Evolutionary conservation across 129 eudicot genomes (phyloP).

Genomic region (Centrapalus pauciflorus): DNA sequence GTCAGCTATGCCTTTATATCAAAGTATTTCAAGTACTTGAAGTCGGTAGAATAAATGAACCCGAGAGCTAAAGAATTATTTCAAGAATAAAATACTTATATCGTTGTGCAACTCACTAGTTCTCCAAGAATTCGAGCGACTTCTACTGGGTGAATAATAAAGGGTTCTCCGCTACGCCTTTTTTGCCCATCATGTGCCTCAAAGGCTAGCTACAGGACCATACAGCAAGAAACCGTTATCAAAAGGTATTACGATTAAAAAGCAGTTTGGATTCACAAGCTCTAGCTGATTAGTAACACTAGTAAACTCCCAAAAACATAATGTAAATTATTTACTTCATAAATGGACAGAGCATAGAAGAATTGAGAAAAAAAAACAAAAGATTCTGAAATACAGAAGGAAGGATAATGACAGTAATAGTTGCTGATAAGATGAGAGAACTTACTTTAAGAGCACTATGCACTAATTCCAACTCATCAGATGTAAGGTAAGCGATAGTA

Average conservation of each 20-base stretch:
- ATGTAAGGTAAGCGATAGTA: slow-evolving; percentile 65
- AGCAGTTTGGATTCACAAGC: not conserved
- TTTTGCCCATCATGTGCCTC: slow-evolving; percentile 99
- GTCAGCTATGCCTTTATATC: too few species aligned
- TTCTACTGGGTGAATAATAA: slow-evolving; percentile 90
- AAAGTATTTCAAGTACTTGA: too few species aligned
- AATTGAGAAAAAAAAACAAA: not conserved
- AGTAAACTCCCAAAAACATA: not conserved
- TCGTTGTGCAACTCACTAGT: slow-evolving; percentile 54
- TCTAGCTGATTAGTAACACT: not conserved
- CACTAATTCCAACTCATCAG: slow-evolving; percentile 61
- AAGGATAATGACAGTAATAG: not conserved
- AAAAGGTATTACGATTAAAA: not conserved
- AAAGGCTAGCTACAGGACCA: slow-evolving; percentile 70
- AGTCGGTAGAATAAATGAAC: not conserved
- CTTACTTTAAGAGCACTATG: slow-evolving; percentile 75
- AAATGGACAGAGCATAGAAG: not conserved
- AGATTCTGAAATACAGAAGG: not conserved
- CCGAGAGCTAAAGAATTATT: not conserved
- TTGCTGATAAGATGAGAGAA: slow-evolving; percentile 4
- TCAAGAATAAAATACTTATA: slow-evolving; percentile 4
- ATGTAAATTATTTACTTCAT: not conserved
- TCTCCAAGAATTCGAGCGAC: slow-evolving; percentile 92
- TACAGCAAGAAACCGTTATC: not conserved
- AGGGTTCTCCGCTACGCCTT: slow-evolving; percentile 98